Percentiles rank a stretch among this genome's conserved stretches.
Conservation (phyloP, 139 green algal species). For the Micractinium sp. region DNA sequence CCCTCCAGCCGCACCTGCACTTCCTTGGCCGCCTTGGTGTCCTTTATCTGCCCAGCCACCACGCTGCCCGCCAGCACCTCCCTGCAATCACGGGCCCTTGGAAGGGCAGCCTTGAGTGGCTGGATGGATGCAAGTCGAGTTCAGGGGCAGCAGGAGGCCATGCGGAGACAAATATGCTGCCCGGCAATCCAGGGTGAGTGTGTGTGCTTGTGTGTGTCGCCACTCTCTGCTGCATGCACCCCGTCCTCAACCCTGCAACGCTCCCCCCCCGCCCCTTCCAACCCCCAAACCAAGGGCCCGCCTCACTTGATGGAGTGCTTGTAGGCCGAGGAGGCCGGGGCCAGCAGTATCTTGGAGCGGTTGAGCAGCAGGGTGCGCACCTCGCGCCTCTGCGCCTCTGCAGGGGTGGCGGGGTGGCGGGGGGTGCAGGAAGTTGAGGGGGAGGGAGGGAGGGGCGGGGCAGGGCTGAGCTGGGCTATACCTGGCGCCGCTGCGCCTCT, state of each 20-base stretch:
- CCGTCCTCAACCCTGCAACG: not conserved
- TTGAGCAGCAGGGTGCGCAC: constrained; percentile 70
- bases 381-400: constrained; percentile 47
- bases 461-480: too few relatives aligned
- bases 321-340: constrained; percentile 85
- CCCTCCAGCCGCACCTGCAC: constrained; percentile 34
- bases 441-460: not conserved
- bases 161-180: too few relatives aligned
- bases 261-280: not conserved
- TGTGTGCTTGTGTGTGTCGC: not conserved
- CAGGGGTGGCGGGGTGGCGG: not conserved
- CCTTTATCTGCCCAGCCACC: constrained; percentile 44
- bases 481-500: too few relatives aligned
- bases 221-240: not conserved
- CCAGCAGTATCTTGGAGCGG: constrained; percentile 78
- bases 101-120: too few relatives aligned
- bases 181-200: too few relatives aligned
- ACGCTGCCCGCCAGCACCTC: constrained; percentile 27
- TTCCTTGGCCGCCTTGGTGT: constrained; percentile 91
- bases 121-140: too few relatives aligned
- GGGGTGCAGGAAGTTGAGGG: not conserved
- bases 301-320: constrained; percentile 85
- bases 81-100: too few relatives aligned
- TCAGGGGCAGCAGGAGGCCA: too few relatives aligned
- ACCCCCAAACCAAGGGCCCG: not conserved